Percentiles rank a stretch among this genome's conserved stretches.
Evolutionary conservation across 768 basidiomycete genomes (phyloP).

Genomic region (Calvatia gigantea): DNA sequence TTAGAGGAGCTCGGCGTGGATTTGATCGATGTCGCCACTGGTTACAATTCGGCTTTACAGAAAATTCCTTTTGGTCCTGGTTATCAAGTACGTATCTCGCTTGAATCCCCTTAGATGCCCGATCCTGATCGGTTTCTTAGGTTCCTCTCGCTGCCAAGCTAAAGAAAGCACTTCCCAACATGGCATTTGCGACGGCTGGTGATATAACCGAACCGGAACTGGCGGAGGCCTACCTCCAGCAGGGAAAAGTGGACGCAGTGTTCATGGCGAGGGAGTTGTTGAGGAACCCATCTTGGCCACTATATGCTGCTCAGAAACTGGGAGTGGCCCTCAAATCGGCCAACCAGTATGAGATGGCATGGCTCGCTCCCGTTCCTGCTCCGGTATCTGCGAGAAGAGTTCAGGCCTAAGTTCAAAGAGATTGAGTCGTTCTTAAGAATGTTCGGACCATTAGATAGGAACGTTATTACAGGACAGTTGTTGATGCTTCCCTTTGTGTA

Average conservation of each 20-base stretch:
- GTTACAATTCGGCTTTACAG: conserved; percentile 62
- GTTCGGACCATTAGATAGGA: no score
- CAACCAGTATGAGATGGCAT: conserved; percentile 68
- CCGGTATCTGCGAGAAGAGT: no score
- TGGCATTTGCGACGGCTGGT: conserved; percentile 67
- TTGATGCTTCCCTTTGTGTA: no score
- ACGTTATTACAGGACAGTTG: no score
- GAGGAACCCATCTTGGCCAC: conserved; percentile 61
- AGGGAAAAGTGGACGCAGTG: conserved; percentile 69
- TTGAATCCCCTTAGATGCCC: not conserved
- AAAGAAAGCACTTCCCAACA: conserved; percentile 55
- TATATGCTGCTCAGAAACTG: conserved; percentile 60
- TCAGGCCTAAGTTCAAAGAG: no score
- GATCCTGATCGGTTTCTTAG: conserved; percentile 25
- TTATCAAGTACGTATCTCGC: conserved; percentile 47
- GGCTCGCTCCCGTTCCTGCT: conserved; percentile 20
- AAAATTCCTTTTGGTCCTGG: conserved; percentile 54
- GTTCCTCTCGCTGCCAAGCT: conserved; percentile 68
- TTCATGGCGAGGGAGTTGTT: conserved; percentile 66
- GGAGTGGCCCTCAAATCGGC: conserved; percentile 63
- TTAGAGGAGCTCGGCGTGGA: conserved; percentile 65
- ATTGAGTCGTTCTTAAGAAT: no score
- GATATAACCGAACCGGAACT: conserved; percentile 58
- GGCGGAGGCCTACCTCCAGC: conserved; percentile 57
- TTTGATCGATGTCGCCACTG: conserved; percentile 68